Evolutionary conservation across 495 filamentous ascomycete genomes (phyloP).

Genomic region (Aspergillus baeticus): DNA sequence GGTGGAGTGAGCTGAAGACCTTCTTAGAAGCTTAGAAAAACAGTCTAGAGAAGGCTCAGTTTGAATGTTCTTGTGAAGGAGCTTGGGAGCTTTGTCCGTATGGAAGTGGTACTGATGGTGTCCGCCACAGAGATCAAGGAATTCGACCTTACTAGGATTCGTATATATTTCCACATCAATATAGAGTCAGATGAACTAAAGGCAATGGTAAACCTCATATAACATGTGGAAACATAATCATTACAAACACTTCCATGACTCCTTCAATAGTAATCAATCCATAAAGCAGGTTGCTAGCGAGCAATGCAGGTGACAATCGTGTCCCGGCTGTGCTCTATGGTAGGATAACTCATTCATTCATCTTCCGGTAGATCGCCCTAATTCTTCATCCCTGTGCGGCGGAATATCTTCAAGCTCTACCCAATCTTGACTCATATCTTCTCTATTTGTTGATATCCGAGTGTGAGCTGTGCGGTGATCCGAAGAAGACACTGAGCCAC

Average conservation of each 20-base stretch:
- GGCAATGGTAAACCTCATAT: too few species aligned
- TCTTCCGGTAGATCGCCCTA: constrained; percentile 2
- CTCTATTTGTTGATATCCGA: background rate
- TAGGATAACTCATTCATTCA: background rate
- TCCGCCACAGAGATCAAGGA: too few species aligned
- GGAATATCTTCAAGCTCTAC: constrained; percentile 22
- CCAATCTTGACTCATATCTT: constrained; percentile 25
- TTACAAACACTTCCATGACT: too few species aligned
- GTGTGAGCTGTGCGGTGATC: background rate
- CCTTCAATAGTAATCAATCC: too few species aligned
- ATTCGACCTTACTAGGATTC: too few species aligned
- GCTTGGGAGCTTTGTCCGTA: constrained; percentile 20
- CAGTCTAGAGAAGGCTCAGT: constrained; percentile 45
- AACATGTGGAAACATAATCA: too few species aligned
- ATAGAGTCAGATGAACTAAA: too few species aligned
- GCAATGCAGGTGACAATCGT: too few species aligned
- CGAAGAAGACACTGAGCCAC: background rate
- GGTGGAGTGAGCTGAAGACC: constrained; percentile 61
- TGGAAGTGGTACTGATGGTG: constrained; percentile 20
- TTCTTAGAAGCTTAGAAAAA: constrained; percentile 52
- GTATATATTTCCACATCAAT: too few species aligned
- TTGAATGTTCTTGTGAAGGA: constrained; percentile 49
- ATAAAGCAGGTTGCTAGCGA: too few species aligned
- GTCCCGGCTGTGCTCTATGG: too few species aligned
- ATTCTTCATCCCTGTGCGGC: constrained; percentile 23